Evolutionary conservation across 2,329 filamentous ascomycete genomes (phyloP), one percentile per base, ranked within the genome.

Genomic region (Diaporthe capsici): DNA sequence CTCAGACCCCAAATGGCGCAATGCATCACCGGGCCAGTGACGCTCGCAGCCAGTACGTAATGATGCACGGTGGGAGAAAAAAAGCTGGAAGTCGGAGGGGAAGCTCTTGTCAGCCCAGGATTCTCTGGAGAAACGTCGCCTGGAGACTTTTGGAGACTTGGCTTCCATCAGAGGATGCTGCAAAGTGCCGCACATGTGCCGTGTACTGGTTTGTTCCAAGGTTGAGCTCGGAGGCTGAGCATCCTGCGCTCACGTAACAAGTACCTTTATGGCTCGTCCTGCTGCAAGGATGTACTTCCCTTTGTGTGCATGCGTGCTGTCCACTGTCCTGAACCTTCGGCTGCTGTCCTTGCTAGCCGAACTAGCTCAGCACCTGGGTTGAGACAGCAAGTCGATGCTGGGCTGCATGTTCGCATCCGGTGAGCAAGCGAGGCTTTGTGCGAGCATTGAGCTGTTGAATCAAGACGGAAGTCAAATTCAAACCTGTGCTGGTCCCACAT

Each of bases 1-100:
- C 72, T 74, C 72, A 74, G 63, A 71, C 51, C 51, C 65, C 65
- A 70, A 71, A 74, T 74, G 61, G 72, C 72, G 72, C 63, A 71
- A 74, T 74, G 28, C 63, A 70, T 68, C 37, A 55, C 63, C 51
- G 28, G 49, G 72, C 72, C 72, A 74, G 72, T 74, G 53, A 58
- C 17, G 72, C 72, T 47, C 51, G 72, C 51, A 44, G 72, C 72
- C 57, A 55, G 63, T 74, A 74, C 72, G 72, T 74, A 74, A 74
- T 74, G 72, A 71, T 39, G 63, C 63, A 53, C 47, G 42, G 49
- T 51, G 25, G 31, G 51, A 68, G 17, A 60, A 49, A 49, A 44
- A 67, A 71, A 39, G 61, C 39, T 70, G 53, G 42, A 37, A 63
- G 25, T 37, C 65, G 47, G 65, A 55, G 31, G 65, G 49, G 47